These are phyloP conservation scores for Amoebophrya sp. DNA, from an alignment of 169 alveolate species.

Conservation along the genomic window DNA sequence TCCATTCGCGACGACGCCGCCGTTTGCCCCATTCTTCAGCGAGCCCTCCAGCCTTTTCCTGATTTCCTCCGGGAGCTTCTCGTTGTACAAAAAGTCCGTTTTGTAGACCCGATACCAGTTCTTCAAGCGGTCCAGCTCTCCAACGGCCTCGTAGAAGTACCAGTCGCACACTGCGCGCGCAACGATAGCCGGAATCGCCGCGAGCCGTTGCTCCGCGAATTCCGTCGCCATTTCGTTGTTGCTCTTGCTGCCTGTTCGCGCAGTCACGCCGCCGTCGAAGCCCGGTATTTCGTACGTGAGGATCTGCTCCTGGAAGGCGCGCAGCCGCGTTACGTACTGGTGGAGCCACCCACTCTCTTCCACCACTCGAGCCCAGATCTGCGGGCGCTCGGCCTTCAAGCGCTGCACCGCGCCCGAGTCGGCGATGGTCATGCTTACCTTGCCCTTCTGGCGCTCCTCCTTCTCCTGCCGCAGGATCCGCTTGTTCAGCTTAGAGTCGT, in stretches of 20 bases:
- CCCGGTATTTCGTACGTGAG: too few relatives aligned
- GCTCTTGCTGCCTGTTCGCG: too few relatives aligned
- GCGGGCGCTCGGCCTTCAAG: neutral
- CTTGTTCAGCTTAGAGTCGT: neutral
- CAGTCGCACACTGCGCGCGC: neutral
- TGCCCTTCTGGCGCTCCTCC: neutral
- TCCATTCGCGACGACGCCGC: too few relatives aligned
- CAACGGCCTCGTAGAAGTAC: neutral
- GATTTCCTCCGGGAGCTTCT: too few relatives aligned
- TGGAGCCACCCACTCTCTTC: neutral
- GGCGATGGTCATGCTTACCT: neutral
- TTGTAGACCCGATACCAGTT: too few relatives aligned
- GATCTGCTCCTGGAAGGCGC: slow-evolving; percentile 1
- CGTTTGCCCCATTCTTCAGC: too few relatives aligned
- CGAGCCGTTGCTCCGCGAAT: neutral
- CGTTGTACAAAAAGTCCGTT: too few relatives aligned
- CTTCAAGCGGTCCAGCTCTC: neutral
- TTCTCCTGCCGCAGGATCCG: neutral
- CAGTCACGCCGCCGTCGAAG: too few relatives aligned
- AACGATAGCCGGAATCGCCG: neutral
- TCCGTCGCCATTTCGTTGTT: too few relatives aligned
- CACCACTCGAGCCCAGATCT: neutral
- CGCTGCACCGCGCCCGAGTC: neutral
- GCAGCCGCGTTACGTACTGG: neutral
- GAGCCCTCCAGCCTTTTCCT: too few relatives aligned